Conservation (phyloP, 108 stramenopile genomes). For the Aurantiochytrium sp. region DNA sequence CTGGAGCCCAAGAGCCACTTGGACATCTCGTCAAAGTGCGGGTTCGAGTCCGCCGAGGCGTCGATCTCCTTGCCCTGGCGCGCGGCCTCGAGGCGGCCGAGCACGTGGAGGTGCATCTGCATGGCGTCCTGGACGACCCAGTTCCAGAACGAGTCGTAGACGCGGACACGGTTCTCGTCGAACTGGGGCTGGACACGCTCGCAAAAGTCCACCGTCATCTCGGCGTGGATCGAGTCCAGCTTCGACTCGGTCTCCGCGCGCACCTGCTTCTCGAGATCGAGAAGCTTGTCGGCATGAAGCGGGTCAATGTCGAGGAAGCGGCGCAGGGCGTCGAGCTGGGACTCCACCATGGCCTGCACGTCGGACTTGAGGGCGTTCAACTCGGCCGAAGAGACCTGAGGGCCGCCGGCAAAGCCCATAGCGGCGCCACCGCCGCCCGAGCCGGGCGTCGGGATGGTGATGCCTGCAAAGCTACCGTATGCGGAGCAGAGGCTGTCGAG, state of each 20-base stretch:
- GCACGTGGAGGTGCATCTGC: constrained; percentile 2
- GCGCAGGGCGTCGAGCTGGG: neutral
- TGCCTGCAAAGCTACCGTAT: neutral
- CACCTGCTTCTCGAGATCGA: neutral
- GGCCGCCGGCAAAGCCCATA: neutral
- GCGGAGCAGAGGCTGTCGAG: neutral
- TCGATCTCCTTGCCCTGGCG: neutral
- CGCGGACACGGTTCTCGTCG: neutral
- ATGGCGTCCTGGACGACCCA: neutral
- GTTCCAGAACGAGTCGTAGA: constrained; percentile 12
- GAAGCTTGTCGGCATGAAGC: neutral
- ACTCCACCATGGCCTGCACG: neutral
- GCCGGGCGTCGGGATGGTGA: neutral
- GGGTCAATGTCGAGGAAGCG: neutral
- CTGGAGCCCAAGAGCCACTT: neutral
- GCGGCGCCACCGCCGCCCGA: constrained; percentile 5
- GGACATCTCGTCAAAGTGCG: neutral
- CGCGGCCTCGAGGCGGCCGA: neutral
- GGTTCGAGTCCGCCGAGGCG: neutral
- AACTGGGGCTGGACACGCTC: neutral
- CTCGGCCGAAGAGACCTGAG: neutral
- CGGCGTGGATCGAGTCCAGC: neutral
- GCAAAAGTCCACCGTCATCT: neutral
- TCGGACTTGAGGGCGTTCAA: neutral
- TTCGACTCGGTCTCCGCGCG: neutral